These are phyloP conservation scores for Pseudogymnoascus sp. DNA, from an alignment of 2,329 filamentous ascomycete species.

Conservation along the genomic window DNA sequence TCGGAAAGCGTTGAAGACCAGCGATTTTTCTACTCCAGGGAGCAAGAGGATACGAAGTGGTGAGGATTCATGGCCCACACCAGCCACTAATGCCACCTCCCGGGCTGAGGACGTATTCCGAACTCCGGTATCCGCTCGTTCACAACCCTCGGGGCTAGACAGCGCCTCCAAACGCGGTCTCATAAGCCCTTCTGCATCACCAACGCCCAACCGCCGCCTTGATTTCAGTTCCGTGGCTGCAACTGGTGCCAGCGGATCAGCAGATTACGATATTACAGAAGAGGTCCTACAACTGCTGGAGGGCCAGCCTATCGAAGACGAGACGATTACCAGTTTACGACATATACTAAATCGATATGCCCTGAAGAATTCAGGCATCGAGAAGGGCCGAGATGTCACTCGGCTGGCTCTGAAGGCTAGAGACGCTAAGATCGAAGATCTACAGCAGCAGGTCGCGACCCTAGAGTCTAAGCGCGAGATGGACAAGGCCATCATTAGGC, in stretches of 20 bases:
- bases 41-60: slow-evolving; percentile 25
- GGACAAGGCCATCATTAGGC: slow-evolving; percentile 38
- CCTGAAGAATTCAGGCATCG: slow-evolving; percentile 52
- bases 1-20: slow-evolving; percentile 19
- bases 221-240: neutral
- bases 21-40: slow-evolving; percentile 19
- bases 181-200: slow-evolving; percentile 21
- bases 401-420: slow-evolving; percentile 55
- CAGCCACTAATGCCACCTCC: slow-evolving; percentile 15
- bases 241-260: neutral
- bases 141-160: neutral
- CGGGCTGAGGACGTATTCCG: slow-evolving; percentile 20
- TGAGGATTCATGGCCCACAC: slow-evolving; percentile 21
- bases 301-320: slow-evolving; percentile 34
- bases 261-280: slow-evolving; percentile 34
- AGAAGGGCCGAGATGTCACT: slow-evolving; percentile 57
- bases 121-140: slow-evolving; percentile 14
- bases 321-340: slow-evolving; percentile 34
- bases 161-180: slow-evolving; percentile 9
- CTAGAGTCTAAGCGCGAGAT: slow-evolving; percentile 50
- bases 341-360: slow-evolving; percentile 47
- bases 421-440: slow-evolving; percentile 55
- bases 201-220: slow-evolving; percentile 20
- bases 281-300: slow-evolving; percentile 45
- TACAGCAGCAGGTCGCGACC: slow-evolving; percentile 56